Base-by-base conservation (phyloP, 305 asterid species). In the Petunia hybrid region DNA sequence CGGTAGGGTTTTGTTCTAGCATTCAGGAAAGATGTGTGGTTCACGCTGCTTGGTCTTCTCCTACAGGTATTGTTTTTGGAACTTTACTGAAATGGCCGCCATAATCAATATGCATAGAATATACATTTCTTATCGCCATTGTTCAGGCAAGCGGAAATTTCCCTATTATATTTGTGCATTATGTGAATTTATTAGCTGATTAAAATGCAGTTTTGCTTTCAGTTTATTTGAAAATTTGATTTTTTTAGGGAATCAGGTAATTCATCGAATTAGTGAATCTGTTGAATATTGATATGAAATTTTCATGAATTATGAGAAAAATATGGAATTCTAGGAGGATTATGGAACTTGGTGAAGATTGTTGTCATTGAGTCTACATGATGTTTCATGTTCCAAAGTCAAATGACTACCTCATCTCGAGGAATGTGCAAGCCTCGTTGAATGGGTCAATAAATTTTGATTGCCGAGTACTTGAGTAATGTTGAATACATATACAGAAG, bases 21-120 rank as follows among this genome's bases (percentile, higher is more conserved):
- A 97, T 96, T 39, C 99, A 96, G 88, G 99, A 96, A 77, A 87
- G 89, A 46, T 94, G 98, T 62, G 99, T 96, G 22, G 70, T 94
- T 60, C 98, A 94, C 82, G 98, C 99, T 83, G 98, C 99, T 42
- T 94, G 99, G 98, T 90, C 95, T 78, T 96, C 98, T 4, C 97
- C 97, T 53, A 94, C 98, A 66, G 99, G 98, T 94, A 22, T 22
- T 22, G 0, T 22, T 22, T 22, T 22, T 22, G 31, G 1, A 22
- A 22, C 31, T 22, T 22, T 22, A 22, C 31, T 0, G 31, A 22
- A 22, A 22, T 22, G 0, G 31, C 31, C 31, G 31, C 31, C 31
- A 22, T 1, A 22, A 22, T 22, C 31, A 22, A 22, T 22, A n/a
- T n/a, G n/a, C n/a, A n/a, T n/a, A n/a, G n/a, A n/a, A n/a, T n/a